A percentile compares a stretch with the other conserved stretches of the same genome.
Conservation (phyloP, 208 protist species). For the Leishmania tarentolae region DNA sequence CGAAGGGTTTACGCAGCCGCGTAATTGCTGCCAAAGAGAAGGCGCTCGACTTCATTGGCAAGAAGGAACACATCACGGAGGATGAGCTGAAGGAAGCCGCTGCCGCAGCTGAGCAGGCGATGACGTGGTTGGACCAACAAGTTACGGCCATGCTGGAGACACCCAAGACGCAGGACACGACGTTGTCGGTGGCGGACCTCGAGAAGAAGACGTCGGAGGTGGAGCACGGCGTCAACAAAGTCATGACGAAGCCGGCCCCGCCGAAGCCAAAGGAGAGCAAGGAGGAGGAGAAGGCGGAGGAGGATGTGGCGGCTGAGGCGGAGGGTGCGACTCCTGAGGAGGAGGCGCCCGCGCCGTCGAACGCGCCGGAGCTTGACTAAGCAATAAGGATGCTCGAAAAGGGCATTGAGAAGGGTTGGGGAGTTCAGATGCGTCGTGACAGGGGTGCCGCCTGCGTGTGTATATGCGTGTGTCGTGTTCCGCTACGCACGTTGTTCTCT, state of each 20-base stretch:
- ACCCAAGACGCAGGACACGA: constrained; percentile 51
- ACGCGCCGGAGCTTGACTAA: constrained; percentile 44
- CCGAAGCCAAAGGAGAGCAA: constrained; percentile 53
- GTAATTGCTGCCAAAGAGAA: constrained; percentile 42
- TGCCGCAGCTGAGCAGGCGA: constrained; percentile 54
- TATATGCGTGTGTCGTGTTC: constrained; percentile 4
- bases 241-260: constrained; percentile 53
- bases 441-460: neutral
- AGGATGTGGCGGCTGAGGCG: constrained; percentile 28
- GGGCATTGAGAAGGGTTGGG: neutral
- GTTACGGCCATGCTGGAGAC: constrained; percentile 41
- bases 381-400: neutral
- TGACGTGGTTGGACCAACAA: constrained; percentile 56
- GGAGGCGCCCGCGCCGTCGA: constrained; percentile 27
- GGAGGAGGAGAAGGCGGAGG: constrained; percentile 26
- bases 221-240: constrained; percentile 35
- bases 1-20: constrained; percentile 45
- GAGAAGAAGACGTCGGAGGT: constrained; percentile 47
- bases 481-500: neutral
- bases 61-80: constrained; percentile 76
- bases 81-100: constrained; percentile 71
- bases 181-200: constrained; percentile 39
- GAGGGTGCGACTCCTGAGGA: constrained; percentile 21
- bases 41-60: constrained; percentile 62
- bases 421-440: neutral